Evolutionary conservation across 2,329 filamentous ascomycete genomes (phyloP), one percentile per base, ranked within the genome.

Genomic region (Pseudogymnoascus destructans): DNA sequence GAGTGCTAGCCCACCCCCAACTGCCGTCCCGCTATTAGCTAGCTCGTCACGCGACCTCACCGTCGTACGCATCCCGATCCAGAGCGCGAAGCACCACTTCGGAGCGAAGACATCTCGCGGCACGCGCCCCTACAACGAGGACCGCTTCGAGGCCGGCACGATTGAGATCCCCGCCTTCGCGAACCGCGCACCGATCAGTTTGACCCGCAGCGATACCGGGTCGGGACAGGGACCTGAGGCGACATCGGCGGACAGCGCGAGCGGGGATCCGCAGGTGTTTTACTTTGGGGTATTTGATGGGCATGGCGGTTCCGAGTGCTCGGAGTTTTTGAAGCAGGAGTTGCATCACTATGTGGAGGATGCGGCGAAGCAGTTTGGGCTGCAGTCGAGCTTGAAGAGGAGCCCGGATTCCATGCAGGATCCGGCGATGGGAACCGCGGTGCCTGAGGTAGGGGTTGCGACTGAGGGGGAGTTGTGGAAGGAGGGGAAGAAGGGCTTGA

Each of bases 271-370:
- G 1, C 92, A 97, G 69, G 85, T 97, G 32, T 98, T 98, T 72
- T 98, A 97, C 71, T 98, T 96, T 77, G 91, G 82, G 1, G 84
- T 97, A 1, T 98, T 97, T 67, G 93, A 98, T 71, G 93, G 93
- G 2, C 93, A 98, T 73, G 93, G 93, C 8, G 93, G 93, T 17
- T 80, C 76, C 17, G 87, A 95, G 70, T 97, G 93, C 71, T 90
- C 89, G 60, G 84, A 86, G 15, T 97, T 95, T 65, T 72, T 97
- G 64, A 79, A 84, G 59, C 88, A 96, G 61, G 82, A 87, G 67
- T 74, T 98, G 61, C 93, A 96, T 70, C 81, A 81, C 8, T 97
- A 96, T 69, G 84, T 98, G 33, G 92, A 98, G 71, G 79, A 89
- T 63, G 82, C 89, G 0, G 87, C 89, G 0, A 75, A 77, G 59